phyloP scores from a whole-genome alignment of 768 basidiomycete species.

The Exidia glandulosa region DNA sequence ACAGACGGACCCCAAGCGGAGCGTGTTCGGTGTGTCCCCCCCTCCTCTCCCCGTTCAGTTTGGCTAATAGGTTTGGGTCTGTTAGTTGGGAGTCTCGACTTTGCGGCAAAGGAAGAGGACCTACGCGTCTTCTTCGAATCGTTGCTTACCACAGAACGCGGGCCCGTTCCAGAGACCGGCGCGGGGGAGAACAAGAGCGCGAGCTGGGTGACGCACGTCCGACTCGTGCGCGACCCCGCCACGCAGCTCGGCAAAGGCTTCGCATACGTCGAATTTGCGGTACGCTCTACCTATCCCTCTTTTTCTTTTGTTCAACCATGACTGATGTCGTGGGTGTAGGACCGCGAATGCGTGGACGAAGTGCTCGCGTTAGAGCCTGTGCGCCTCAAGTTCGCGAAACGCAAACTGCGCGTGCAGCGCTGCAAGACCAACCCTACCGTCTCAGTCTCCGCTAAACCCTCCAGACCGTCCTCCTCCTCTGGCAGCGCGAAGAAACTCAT shows the following conservation, averaged over 20 bases:
- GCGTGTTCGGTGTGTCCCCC: not conserved
- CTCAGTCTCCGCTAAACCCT: slow-evolving; percentile 3
- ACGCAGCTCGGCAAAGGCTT: slow-evolving; percentile 95
- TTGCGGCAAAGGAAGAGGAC: slow-evolving; percentile 84
- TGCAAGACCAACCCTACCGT: slow-evolving; percentile 65
- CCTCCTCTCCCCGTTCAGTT: not conserved
- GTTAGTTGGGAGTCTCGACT: slow-evolving; percentile 85
- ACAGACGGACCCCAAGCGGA: not conserved
- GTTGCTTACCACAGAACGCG: slow-evolving; percentile 58
- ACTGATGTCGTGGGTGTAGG: slow-evolving; percentile 33
- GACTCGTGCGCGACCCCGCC: slow-evolving; percentile 80
- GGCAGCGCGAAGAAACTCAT: slow-evolving; percentile 2
- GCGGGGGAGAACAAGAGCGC: slow-evolving; percentile 19
- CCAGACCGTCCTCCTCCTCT: slow-evolving; percentile 1
- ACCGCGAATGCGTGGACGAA: slow-evolving; percentile 87
- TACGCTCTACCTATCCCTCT: slow-evolving; percentile 27
- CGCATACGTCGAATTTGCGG: slow-evolving; percentile 81
- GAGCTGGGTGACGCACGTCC: slow-evolving; percentile 72
- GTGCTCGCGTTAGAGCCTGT: slow-evolving; percentile 65
- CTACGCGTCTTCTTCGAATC: slow-evolving; percentile 79
- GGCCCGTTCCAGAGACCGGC: slow-evolving; percentile 30
- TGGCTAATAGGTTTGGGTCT: not conserved
- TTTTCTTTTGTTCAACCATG: not conserved
- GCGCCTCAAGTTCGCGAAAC: slow-evolving; percentile 86
- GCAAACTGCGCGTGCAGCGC: slow-evolving; percentile 80